Percentiles rank a stretch among this genome's conserved stretches.
Conservation (phyloP, 1,284 basidiomycete genomes). For the Pascua sp. region DNA sequence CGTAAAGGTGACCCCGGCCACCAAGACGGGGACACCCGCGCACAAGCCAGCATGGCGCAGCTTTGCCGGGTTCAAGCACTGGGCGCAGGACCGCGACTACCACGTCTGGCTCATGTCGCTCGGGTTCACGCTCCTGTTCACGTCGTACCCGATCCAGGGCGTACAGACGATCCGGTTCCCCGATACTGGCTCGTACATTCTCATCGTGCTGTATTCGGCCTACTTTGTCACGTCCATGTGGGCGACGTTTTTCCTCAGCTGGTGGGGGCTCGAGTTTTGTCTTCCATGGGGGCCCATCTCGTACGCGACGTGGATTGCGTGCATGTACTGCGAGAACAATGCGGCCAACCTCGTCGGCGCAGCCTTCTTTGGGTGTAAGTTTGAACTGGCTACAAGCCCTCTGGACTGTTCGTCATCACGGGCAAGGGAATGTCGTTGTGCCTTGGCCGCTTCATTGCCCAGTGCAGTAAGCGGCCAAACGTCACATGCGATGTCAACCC, state of each 20-base stretch:
- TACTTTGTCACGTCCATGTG: slow-evolving; percentile 19
- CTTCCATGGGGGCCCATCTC: slow-evolving; percentile 12
- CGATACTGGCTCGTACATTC: slow-evolving; percentile 16
- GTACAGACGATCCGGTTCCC: slow-evolving; percentile 20
- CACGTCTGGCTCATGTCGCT: slow-evolving; percentile 17
- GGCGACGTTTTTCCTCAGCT: slow-evolving; percentile 17
- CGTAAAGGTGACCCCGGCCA: no score
- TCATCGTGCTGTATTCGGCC: slow-evolving; percentile 16
- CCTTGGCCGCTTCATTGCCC: no score
- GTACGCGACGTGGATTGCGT: slow-evolving; percentile 16
- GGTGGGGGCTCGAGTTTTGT: slow-evolving; percentile 19
- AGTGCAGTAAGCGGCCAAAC: no score
- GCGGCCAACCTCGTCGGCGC: slow-evolving; percentile 17
- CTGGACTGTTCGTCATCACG: not conserved
- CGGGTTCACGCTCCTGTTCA: slow-evolving; percentile 11
- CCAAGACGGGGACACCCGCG: no score
- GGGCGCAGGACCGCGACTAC: slow-evolving; percentile 13
- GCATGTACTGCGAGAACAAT: slow-evolving; percentile 15
- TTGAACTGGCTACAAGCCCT: not conserved
- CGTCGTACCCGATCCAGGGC: slow-evolving; percentile 17
- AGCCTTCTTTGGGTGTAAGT: slow-evolving; percentile 14
- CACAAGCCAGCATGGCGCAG: no score
- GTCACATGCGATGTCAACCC: no score
- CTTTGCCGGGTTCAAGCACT: slow-evolving; percentile 1
- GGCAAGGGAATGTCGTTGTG: not conserved